Conservation (phyloP, 176 grass and related monocot genomes). For the Hsuehochloa calcarea region DNA sequence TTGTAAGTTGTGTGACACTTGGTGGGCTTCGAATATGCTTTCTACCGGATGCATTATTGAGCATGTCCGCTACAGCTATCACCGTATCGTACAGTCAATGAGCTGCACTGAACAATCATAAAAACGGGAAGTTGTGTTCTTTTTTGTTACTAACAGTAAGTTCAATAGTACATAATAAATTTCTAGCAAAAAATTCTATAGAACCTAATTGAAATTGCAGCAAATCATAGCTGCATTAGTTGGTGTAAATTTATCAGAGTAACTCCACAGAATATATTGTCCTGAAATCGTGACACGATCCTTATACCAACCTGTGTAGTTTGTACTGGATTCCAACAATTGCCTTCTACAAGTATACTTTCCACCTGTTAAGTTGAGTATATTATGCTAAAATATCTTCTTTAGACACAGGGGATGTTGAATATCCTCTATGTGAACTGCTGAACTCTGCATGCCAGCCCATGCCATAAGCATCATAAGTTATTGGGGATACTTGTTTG, state of each 20-base stretch:
- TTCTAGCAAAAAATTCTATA: background rate
- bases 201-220: conserved; percentile 5
- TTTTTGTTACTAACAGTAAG: conserved; percentile 8
- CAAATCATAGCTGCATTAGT: background rate
- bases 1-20: background rate
- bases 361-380: background rate
- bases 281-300: background rate
- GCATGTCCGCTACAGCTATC: background rate
- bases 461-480: conserved; percentile 14
- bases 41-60: background rate
- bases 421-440: background rate
- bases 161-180: background rate
- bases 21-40: background rate
- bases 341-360: background rate
- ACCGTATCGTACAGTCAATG: background rate
- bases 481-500: background rate
- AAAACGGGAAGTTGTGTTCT: background rate
- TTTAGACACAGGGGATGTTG: background rate
- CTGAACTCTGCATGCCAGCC: background rate
- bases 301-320: background rate
- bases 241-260: background rate
- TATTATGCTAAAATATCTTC: background rate
- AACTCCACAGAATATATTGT: background rate
- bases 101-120: background rate
- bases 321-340: conserved; percentile 5